Evolutionary conservation across 495 filamentous ascomycete genomes (phyloP), one percentile per base, ranked within the genome.

Genomic region (Podospora anserina): DNA sequence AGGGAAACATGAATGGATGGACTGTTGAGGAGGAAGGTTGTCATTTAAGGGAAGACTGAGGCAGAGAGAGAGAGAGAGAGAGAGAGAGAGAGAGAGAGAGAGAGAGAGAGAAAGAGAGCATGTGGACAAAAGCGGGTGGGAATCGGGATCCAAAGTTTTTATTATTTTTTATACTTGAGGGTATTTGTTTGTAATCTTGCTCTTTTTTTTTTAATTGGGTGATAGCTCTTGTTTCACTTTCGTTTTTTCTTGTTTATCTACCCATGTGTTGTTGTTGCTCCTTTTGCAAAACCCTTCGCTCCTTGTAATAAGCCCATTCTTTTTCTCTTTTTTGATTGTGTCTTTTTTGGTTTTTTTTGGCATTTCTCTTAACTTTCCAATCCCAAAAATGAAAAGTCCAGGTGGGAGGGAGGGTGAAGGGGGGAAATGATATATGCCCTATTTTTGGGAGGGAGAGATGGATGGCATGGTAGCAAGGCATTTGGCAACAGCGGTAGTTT

Each of bases 11-110:
- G 64, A 86, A 85, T 55, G 83, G 83, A 11, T 86, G 85, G 81
- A 23, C 23, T 23, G 83, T 83, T 54, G 85, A 86, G 72, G 85
- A 87, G 76, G 85, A 87, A 87, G 70, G 82, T 85, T 63, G 81
- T 78, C 32, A 84, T 84, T 75, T 85, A 69, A 77, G 32, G 32
- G 23, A 5, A 23, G 66, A 23, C 23, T 1, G 23, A 6, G 53
- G 15, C 54, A 13, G 23, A 3, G 39, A n/a, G 54, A 27, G 57
- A 49, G 11, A 26, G 67, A 59, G 26, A n/a, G n/a, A n/a, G n/a
- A n/a, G n/a, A n/a, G n/a, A 13, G 19, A 2, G 39, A n/a, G 54
- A 26, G 57, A n/a, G 54, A 27, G 57, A 59, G 26, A 13, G 20
- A 3, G 39, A n/a, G 54, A 27, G 39, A 49, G 11, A 26, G 67